These are phyloP conservation scores for Candida labiduridarum DNA, from an alignment of 1,139 yeast genomes.

Conservation along the genomic window DNA sequence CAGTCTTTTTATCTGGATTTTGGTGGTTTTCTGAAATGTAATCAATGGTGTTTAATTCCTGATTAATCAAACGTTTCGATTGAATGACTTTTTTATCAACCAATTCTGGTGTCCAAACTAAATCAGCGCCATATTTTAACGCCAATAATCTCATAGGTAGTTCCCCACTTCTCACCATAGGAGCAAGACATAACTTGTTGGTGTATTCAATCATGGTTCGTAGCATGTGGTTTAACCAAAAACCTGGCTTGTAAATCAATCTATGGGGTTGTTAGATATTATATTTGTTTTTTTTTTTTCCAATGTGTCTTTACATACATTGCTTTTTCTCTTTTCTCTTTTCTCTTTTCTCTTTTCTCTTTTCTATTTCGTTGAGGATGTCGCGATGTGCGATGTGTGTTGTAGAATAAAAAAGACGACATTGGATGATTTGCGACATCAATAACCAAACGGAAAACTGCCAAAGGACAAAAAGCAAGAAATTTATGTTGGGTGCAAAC, in stretches of 20 bases:
- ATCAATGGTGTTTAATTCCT: slow-evolving; percentile 59
- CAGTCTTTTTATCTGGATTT: slow-evolving; percentile 18
- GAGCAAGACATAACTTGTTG: slow-evolving; percentile 85
- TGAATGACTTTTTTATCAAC: slow-evolving; percentile 80
- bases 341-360: neutral
- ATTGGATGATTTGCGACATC: neutral
- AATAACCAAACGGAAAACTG: neutral
- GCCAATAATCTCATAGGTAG: slow-evolving; percentile 84
- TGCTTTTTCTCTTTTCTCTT: too few relatives aligned
- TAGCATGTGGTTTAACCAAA: slow-evolving; percentile 5
- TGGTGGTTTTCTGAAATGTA: slow-evolving; percentile 37
- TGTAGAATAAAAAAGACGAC: neutral
- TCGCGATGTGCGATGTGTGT: neutral
- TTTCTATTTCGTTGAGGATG: neutral
- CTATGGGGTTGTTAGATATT: neutral
- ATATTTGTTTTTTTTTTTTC: neutral
- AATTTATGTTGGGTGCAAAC: neutral
- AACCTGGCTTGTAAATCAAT: neutral
- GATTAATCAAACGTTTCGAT: slow-evolving; percentile 65
- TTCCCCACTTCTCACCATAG: slow-evolving; percentile 96
- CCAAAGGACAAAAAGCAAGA: neutral
- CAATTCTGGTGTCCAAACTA: slow-evolving; percentile 96
- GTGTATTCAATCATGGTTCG: slow-evolving; percentile 23
- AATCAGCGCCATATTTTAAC: slow-evolving; percentile 82
- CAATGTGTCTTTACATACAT: too few relatives aligned